These are phyloP conservation scores for Teunomyces stri DNA, from an alignment of 805 yeast genomes.

Conservation along the genomic window DNA sequence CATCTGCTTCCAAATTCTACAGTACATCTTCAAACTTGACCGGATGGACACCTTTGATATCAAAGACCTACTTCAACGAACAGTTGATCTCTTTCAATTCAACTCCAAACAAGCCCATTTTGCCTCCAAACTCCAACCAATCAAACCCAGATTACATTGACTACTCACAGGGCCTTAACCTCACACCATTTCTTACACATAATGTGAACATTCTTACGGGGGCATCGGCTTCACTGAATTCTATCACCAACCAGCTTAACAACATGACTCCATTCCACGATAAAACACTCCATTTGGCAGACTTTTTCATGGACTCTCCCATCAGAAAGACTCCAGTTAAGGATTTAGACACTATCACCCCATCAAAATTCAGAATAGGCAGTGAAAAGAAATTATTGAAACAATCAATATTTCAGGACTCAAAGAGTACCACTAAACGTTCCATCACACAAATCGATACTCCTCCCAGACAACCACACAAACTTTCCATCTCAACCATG, in stretches of 20 bases:
- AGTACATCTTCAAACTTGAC: conserved; percentile 16
- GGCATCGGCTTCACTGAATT: conserved; percentile 13
- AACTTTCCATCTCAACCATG: conserved; percentile 21
- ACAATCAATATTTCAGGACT: conserved; percentile 22
- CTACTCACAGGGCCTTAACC: conserved; percentile 34
- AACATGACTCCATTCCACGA: conserved; percentile 44
- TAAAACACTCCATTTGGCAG: conserved; percentile 39
- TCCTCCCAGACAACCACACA: conserved; percentile 36
- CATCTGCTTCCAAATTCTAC: conserved; percentile 22
- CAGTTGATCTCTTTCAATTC: conserved; percentile 31
- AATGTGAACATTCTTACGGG: conserved; percentile 22
- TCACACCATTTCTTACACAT: conserved; percentile 43
- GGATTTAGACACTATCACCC: conserved; percentile 39
- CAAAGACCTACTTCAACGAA: conserved; percentile 36
- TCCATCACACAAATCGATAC: conserved; percentile 37
- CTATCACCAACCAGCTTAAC: conserved; percentile 21
- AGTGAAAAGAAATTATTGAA: conserved; percentile 16
- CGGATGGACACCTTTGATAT: conserved; percentile 45
- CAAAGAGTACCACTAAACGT: conserved; percentile 31
- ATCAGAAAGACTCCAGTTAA: conserved; percentile 35
- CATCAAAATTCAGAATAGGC: conserved; percentile 33
- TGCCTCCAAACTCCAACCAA: conserved; percentile 10
- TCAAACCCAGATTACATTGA: conserved; percentile 21
- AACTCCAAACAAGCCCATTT: conserved; percentile 34
- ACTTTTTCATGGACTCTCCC: conserved; percentile 46